Conservation (phyloP, 768 basidiomycete species). For the Boletus tomentosulus region DNA sequence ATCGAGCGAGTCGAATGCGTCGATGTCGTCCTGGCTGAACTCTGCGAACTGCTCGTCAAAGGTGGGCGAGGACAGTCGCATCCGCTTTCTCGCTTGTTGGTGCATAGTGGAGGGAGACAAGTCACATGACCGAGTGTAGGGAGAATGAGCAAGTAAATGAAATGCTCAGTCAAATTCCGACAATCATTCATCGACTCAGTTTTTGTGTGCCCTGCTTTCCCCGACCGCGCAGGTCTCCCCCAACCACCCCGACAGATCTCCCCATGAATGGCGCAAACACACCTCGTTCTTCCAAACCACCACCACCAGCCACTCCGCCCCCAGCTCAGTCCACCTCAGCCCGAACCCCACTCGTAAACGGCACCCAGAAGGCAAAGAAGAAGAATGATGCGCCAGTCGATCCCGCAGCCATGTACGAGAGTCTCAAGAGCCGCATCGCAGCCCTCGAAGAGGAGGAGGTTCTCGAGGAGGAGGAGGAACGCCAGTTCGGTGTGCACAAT, state of each 20-base stretch:
- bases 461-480: conserved; percentile 83
- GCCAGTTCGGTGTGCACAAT: conserved; percentile 57
- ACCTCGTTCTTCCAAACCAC: conserved; percentile 43
- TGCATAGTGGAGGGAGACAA: conserved; percentile 15
- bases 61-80: conserved; percentile 62
- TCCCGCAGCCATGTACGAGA: conserved; percentile 84
- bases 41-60: conserved; percentile 52
- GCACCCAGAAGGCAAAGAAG: conserved; percentile 62
- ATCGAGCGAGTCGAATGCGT: conserved; percentile 52
- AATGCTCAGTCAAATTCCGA: neutral
- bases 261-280: conserved; percentile 48
- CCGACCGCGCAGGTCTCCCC: conserved; percentile 18
- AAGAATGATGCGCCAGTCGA: conserved; percentile 65
- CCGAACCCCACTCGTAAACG: conserved; percentile 32
- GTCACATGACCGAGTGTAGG: conserved; percentile 20
- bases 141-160: neutral
- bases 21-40: conserved; percentile 52
- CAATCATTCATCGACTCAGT: conserved; percentile 21
- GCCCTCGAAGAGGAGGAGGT: conserved; percentile 87
- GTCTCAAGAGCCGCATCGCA: conserved; percentile 82
- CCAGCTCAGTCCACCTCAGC: conserved; percentile 32
- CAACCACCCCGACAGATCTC: conserved; percentile 8
- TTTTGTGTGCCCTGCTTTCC: conserved; percentile 27
- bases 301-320: conserved; percentile 57
- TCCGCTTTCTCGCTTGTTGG: conserved; percentile 51